phyloP scores from a whole-genome alignment of 2,329 filamentous ascomycete genomes.

The Hypoxylon sp. region DNA sequence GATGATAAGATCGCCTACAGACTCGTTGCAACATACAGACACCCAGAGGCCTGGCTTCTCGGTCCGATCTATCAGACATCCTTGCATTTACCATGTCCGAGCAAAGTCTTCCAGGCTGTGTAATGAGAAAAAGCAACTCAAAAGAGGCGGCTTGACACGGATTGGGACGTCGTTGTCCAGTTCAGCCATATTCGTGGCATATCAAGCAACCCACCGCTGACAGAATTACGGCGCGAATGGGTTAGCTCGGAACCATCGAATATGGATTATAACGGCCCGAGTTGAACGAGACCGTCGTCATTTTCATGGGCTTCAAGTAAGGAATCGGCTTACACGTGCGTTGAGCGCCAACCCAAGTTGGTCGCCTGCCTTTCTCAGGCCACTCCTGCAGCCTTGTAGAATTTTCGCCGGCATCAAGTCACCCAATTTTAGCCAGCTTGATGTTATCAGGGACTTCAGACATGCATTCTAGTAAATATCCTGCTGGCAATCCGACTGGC shows the following conservation, averaged over 20 bases:
- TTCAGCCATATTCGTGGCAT: slow-evolving; percentile 23
- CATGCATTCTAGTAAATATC: slow-evolving; percentile 28
- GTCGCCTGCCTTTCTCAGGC: slow-evolving; percentile 22
- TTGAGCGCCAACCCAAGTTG: slow-evolving; percentile 23
- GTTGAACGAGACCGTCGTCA: slow-evolving; percentile 24
- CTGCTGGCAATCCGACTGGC: slow-evolving; percentile 27
- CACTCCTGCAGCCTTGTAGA: slow-evolving; percentile 7
- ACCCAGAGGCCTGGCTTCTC: slow-evolving; percentile 40
- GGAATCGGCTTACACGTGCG: slow-evolving; percentile 29
- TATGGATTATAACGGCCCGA: slow-evolving; percentile 39
- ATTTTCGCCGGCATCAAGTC: slow-evolving; percentile 28
- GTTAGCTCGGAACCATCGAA: slow-evolving; percentile 19
- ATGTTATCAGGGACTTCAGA: slow-evolving; percentile 22
- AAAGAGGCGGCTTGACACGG: slow-evolving; percentile 20
- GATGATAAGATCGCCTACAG: slow-evolving; percentile 27
- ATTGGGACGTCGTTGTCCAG: slow-evolving; percentile 12
- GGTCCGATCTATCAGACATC: slow-evolving; percentile 42
- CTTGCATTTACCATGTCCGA: slow-evolving; percentile 27
- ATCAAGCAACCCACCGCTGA: slow-evolving; percentile 14
- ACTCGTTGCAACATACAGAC: slow-evolving; percentile 24
- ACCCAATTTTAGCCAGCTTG: slow-evolving; percentile 24
- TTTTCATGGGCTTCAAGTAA: slow-evolving; percentile 19
- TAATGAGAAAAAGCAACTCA: slow-evolving; percentile 28
- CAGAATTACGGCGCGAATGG: slow-evolving; percentile 5
- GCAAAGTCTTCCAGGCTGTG: slow-evolving; percentile 25